These are phyloP conservation scores for Penicillium sp. DNA, from an alignment of 2,329 filamentous ascomycete genomes.

Conservation along the genomic window DNA sequence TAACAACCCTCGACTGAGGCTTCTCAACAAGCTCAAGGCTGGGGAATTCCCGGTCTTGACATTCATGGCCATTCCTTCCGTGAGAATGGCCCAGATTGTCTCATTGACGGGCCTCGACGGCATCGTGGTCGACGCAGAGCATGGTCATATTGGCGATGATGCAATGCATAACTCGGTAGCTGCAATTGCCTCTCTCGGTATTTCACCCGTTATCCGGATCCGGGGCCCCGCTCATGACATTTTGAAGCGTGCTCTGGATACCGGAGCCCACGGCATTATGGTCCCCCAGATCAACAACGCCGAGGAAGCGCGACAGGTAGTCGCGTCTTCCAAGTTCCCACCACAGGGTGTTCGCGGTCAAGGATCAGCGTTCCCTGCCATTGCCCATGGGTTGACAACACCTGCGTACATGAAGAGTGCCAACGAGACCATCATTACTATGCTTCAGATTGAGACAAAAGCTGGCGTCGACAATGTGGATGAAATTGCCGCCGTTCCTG, in stretches of 20 bases:
- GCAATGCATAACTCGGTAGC: slow-evolving; percentile 34
- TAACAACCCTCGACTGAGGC: slow-evolving; percentile 20
- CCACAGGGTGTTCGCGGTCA: slow-evolving; percentile 36
- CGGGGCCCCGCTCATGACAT: slow-evolving; percentile 27
- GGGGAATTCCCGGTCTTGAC: slow-evolving; percentile 26
- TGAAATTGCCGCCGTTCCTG: slow-evolving; percentile 43
- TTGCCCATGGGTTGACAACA: slow-evolving; percentile 39
- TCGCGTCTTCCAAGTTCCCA: slow-evolving; percentile 35
- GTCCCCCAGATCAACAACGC: slow-evolving; percentile 53
- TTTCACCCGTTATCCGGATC: slow-evolving; percentile 32
- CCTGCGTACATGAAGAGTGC: slow-evolving; percentile 41
- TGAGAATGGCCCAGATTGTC: slow-evolving; percentile 27
- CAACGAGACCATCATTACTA: slow-evolving; percentile 39
- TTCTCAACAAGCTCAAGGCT: slow-evolving; percentile 23
- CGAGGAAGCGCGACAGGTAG: slow-evolving; percentile 43
- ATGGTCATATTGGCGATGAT: slow-evolving; percentile 36
- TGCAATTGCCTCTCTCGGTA: slow-evolving; percentile 31
- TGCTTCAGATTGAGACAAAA: slow-evolving; percentile 47
- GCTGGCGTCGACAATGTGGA: slow-evolving; percentile 47
- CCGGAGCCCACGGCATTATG: slow-evolving; percentile 48
- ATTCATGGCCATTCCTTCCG: slow-evolving; percentile 26
- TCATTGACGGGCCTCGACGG: slow-evolving; percentile 28
- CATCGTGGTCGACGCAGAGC: slow-evolving; percentile 33
- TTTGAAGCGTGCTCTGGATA: slow-evolving; percentile 33
- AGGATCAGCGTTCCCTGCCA: slow-evolving; percentile 34